Conservation (phyloP, 2,329 filamentous ascomycete species). For the Incumbomyces delicatus region DNA sequence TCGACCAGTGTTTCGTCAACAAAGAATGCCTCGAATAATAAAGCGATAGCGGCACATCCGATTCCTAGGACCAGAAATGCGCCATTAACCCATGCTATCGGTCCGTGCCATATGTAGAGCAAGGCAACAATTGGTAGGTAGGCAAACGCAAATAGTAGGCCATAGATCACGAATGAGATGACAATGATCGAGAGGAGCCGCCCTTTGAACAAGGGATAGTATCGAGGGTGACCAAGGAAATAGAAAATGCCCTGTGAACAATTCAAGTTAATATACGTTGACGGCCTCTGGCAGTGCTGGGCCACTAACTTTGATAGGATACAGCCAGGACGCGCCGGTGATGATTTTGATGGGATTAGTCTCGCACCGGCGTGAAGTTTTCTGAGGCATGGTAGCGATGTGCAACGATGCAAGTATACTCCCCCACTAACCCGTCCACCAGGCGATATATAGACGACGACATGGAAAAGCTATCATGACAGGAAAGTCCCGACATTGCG, state of each 20-base stretch:
- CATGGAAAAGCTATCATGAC: too few relatives aligned
- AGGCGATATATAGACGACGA: too few relatives aligned
- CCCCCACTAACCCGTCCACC: too few relatives aligned
- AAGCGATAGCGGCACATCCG: conserved; percentile 50
- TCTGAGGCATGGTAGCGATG: conserved; percentile 1
- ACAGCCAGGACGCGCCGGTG: conserved; percentile 34
- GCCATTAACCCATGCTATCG: conserved; percentile 81
- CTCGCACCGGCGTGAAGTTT: neutral
- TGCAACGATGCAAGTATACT: neutral
- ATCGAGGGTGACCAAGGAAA: conserved; percentile 65
- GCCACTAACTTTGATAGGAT: conserved; percentile 37
- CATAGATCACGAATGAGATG: conserved; percentile 71
- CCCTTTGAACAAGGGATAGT: conserved; percentile 70
- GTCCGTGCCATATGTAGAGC: conserved; percentile 76
- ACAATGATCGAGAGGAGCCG: conserved; percentile 72
- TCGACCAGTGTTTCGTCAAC: conserved; percentile 71
- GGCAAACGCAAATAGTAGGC: conserved; percentile 76
- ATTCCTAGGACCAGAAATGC: conserved; percentile 70
- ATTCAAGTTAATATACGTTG: neutral
- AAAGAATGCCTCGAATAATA: conserved; percentile 70
- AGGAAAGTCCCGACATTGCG: neutral
- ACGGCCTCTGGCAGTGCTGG: neutral
- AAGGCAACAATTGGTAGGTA: conserved; percentile 87
- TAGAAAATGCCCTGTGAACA: conserved; percentile 61
- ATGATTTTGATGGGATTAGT: conserved; percentile 7